Evolutionary conservation across 2,329 filamentous ascomycete genomes (phyloP).

Genomic region (Calonectria pseudoturangicola): DNA sequence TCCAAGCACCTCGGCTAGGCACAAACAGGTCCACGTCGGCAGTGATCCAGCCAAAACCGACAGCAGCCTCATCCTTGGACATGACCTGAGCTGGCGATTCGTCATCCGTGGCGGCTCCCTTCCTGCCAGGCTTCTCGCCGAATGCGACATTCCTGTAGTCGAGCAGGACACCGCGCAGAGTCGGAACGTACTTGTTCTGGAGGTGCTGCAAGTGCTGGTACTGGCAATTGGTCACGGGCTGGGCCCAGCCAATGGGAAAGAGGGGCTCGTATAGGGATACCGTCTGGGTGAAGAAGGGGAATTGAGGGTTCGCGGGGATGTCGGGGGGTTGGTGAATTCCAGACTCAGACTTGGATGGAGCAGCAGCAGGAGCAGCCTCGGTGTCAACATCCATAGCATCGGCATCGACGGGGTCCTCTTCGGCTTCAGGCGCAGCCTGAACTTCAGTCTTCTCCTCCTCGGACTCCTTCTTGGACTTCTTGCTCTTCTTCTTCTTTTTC

Average conservation of each 20-base stretch:
- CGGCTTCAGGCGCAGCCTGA: slow-evolving; percentile 30
- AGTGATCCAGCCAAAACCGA: slow-evolving; percentile 91
- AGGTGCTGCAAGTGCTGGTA: slow-evolving; percentile 85
- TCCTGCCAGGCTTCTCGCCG: slow-evolving; percentile 74
- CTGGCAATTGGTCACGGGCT: slow-evolving; percentile 81
- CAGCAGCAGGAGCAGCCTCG: slow-evolving; percentile 44
- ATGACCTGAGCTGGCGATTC: slow-evolving; percentile 67
- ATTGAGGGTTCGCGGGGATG: slow-evolving; percentile 66
- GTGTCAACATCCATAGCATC: slow-evolving; percentile 65
- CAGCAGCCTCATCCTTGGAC: slow-evolving; percentile 87
- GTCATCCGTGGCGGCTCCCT: slow-evolving; percentile 68
- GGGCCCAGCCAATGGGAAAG: slow-evolving; percentile 81
- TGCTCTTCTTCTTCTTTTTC: slow-evolving; percentile 56
- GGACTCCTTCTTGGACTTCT: slow-evolving; percentile 57
- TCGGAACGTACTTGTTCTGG: slow-evolving; percentile 84
- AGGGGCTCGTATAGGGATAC: slow-evolving; percentile 87
- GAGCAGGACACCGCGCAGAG: slow-evolving; percentile 83
- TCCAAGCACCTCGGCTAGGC: slow-evolving; percentile 81
- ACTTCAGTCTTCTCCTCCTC: slow-evolving; percentile 51
- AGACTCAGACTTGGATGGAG: slow-evolving; percentile 52
- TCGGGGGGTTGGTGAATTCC: slow-evolving; percentile 62
- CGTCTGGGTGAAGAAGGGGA: slow-evolving; percentile 86
- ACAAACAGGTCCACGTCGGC: slow-evolving; percentile 90
- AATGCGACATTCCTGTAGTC: slow-evolving; percentile 82
- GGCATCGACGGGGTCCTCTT: slow-evolving; percentile 48